A percentile compares a stretch with the other conserved stretches of the same genome.
Evolutionary conservation across 176 grass and related monocot species (phyloP).

Genomic region (Aegilops speltoides): DNA sequence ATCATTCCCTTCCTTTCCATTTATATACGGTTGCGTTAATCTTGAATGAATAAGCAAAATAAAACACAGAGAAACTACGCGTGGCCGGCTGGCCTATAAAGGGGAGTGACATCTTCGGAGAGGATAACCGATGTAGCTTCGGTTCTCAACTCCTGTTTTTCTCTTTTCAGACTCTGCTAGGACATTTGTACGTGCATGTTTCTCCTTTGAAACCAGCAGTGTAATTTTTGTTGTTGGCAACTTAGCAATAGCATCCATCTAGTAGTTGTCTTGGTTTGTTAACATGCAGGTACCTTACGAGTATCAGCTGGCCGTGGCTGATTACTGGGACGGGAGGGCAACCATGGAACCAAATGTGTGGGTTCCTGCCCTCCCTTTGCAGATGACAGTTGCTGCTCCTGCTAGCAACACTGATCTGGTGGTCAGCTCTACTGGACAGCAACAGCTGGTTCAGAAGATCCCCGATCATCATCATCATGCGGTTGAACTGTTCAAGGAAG

Average conservation of each 20-base stretch:
- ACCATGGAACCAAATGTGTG: neutral
- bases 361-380: neutral
- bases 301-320: no score
- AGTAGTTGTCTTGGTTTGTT: no score
- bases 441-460: neutral
- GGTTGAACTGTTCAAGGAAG: no score
- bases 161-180: neutral
- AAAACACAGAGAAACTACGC: neutral
- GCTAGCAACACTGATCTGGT: neutral
- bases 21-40: neutral
- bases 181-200: neutral
- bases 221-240: no score
- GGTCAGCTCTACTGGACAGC: neutral
- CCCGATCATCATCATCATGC: no score
- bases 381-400: conserved; percentile 18
- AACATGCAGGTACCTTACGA: no score
- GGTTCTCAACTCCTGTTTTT: neutral
- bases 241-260: no score
- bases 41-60: neutral
- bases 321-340: neutral
- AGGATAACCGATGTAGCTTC: neutral
- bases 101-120: neutral
- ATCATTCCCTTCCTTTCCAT: neutral
- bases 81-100: neutral
- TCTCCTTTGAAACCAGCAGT: neutral